Base-by-base conservation (phyloP, 2,329 filamentous ascomycete species). In the Ascochyta viciae-villosae region DNA sequence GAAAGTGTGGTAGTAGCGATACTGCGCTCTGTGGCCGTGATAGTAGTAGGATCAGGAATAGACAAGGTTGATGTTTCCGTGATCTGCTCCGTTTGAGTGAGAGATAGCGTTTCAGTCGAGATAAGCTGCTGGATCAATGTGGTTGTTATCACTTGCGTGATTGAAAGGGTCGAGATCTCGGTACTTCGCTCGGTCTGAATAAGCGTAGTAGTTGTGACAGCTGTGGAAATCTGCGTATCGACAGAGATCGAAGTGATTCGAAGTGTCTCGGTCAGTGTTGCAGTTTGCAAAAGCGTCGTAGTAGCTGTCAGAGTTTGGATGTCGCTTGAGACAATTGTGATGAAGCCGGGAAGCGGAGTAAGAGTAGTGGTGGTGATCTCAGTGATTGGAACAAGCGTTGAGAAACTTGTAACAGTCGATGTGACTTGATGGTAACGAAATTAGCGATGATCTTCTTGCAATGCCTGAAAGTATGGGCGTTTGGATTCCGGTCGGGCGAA, bases 271-370 rank as follows among this genome's bases (percentile, higher is more conserved):
- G 37, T 39, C 9, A 39, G 12, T 10, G 37, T 39, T 2, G 9
- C 4, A 5, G 37, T 39, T 16, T 39, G 19, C 37, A 13, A 39
- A 39, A 39, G 46, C 6, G 37, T 22, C 3, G 38, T 24, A 2
- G 50, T 52, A 35, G 49, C 41, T 6, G 49, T 52, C 12, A 16
- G 26, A 3, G 27, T 34, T 8, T 24, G 49, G 6, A 46, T 9
- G 19, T 52, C 41, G 26, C 41, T 52, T 12, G 41, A 45, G 19
- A 35, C 38, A 7, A 43, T 38, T 19, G 50, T 53, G 13, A 47
- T 38, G 6, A 53, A 47, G n/a, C 38, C 45, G 9, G 38, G 37
- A 3, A 22, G 9, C 5, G 37, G 19, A 2, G 16, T 12, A 13
- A 23, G 1, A 2, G 37, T 39, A 16, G 33, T 35, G 33, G 33